These are phyloP conservation scores for Trichoderma harzianum DNA, from an alignment of 2,329 filamentous ascomycete species.

Conservation along the genomic window DNA sequence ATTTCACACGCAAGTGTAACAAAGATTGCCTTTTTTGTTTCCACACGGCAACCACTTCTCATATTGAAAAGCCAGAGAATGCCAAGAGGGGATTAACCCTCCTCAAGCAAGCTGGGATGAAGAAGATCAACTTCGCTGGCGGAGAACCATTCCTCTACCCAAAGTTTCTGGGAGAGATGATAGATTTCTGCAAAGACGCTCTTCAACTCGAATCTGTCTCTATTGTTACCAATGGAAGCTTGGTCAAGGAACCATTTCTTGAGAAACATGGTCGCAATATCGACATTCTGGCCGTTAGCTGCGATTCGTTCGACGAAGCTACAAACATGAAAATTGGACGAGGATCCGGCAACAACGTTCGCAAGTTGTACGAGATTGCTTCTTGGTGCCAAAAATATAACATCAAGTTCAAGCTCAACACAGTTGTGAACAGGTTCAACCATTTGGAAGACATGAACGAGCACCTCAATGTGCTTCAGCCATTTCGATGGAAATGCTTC, in stretches of 20 bases:
- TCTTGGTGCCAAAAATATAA: background rate
- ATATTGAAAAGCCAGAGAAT: background rate
- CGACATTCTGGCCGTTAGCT: background rate
- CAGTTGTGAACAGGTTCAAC: background rate
- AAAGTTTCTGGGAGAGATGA: background rate
- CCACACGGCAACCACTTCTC: background rate
- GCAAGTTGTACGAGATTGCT: background rate
- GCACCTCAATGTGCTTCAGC: background rate
- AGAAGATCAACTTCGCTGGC: constrained; percentile 2
- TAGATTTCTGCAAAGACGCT: background rate
- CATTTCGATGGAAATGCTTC: constrained; percentile 1
- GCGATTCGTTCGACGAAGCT: background rate
- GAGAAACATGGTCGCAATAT: background rate
- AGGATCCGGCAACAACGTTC: background rate
- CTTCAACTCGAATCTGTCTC: background rate
- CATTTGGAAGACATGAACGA: background rate
- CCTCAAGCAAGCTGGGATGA: background rate
- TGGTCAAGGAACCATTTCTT: background rate
- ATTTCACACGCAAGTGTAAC: background rate
- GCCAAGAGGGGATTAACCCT: background rate
- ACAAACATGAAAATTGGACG: background rate
- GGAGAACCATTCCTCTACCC: background rate
- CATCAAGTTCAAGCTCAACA: constrained; percentile 2
- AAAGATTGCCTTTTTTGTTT: background rate
- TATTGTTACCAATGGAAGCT: background rate